phyloP scores from a whole-genome alignment of 345 rosid genomes.

The Jatropha curcas region DNA sequence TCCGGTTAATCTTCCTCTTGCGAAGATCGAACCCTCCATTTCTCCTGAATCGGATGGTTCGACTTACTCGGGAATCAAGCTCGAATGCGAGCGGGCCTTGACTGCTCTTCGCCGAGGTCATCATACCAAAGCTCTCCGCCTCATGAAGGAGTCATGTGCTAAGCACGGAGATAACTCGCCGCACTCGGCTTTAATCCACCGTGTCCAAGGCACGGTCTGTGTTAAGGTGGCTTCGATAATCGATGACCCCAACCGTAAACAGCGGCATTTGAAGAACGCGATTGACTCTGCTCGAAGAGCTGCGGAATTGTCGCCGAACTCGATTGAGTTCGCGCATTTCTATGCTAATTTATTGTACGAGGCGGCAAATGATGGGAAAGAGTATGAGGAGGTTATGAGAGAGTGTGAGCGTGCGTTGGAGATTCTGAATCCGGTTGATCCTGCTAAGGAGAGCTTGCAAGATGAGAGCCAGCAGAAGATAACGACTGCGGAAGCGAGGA shows the following conservation, averaged over 20 bases:
- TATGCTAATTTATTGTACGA: constrained; percentile 83
- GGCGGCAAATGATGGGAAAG: constrained; percentile 75
- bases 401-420: constrained; percentile 87
- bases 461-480: constrained; percentile 84
- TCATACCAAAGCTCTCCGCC: constrained; percentile 77
- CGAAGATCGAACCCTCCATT: constrained; percentile 36
- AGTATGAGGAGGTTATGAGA: constrained; percentile 75
- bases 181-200: constrained; percentile 57
- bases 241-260: constrained; percentile 72
- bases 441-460: constrained; percentile 83
- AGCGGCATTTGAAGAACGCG: constrained; percentile 64
- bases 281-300: constrained; percentile 75
- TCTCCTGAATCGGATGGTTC: constrained; percentile 30
- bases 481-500: constrained; percentile 65
- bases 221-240: constrained; percentile 71
- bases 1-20: constrained; percentile 20
- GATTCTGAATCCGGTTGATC: constrained; percentile 76
- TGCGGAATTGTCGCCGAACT: constrained; percentile 67
- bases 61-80: constrained; percentile 50
- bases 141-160: constrained; percentile 72
- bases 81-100: constrained; percentile 83
- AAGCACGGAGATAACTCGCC: constrained; percentile 49
- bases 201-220: constrained; percentile 83
- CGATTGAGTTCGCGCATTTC: constrained; percentile 81
- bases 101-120: constrained; percentile 80